Evolutionary conservation across 106 monocot genomes (phyloP), one percentile per base, ranked within the genome.

Genomic region (Iris macrosiphon): DNA sequence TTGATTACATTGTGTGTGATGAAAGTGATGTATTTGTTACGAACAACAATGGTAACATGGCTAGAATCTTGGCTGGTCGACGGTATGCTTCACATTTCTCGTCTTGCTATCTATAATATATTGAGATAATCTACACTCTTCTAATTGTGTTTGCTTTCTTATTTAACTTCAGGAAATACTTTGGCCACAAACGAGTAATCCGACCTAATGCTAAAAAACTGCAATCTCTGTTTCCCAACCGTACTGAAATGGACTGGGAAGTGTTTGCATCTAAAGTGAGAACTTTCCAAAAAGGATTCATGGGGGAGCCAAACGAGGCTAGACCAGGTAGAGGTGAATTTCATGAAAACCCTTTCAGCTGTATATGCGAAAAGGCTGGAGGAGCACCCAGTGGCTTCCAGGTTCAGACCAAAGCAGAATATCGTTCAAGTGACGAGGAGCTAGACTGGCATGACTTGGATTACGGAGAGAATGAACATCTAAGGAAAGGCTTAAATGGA

Each of bases 41-140:
- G 17, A 89, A 89, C 50, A 89, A 89, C 49, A 89, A 89, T 18
- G 89, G 89, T 22, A 89, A 89, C 63, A 89, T 89, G 89, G 89
- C 89, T 12, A 76, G 62, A 53, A 89, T 89, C 19, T 42, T 89
- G 11, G 83, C 89, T 58, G 89, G 89, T n/a, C 65, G 89, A 15
- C 79, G 88, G 88, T 88, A 61, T 42, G 33, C 15, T 26, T 58
- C 17, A n/a, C 26, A 32, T 53, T 18, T 32, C 10, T 35, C 52
- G 33, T 53, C 0, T 13, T 48, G 8, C 22, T 48, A 50, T 21
- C 2, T 46, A n/a, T 35, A 35, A 26, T 6, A 24, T 49, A 23
- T 22, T 49, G 12, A 7, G 22, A 17, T 4, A 58, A 21, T 11
- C 31, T 49, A 5, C 7, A 16, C 31, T 33, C 15, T 64, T 44